A percentile compares a stretch with the other conserved stretches of the same genome.
These are phyloP conservation scores for Zygosaccharomyces bailii DNA, from an alignment of 805 yeast genomes.

Conservation along the genomic window DNA sequence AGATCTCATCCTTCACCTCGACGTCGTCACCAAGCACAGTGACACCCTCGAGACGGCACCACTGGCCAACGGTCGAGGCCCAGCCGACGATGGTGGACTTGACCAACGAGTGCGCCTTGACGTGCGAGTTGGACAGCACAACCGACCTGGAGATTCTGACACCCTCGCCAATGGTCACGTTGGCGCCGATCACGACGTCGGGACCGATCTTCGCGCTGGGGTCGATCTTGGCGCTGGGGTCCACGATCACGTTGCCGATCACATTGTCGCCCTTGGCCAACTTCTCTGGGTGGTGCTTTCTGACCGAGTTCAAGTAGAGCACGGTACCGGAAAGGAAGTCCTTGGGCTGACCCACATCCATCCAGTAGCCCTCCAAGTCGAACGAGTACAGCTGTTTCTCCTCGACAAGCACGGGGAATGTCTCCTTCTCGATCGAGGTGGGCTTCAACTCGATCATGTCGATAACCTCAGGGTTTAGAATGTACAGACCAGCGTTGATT, in stretches of 20 bases:
- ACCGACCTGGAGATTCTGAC: constrained; percentile 97
- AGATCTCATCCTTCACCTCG: constrained; percentile 95
- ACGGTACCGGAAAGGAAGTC: constrained; percentile 97
- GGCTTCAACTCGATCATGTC: constrained; percentile 97
- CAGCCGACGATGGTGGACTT: constrained; percentile 98
- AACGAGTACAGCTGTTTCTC: constrained; percentile 85
- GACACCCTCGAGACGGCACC: constrained; percentile 98
- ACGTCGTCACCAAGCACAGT: constrained; percentile 99
- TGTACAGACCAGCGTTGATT: constrained; percentile 98
- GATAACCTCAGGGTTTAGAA: constrained; percentile 94
- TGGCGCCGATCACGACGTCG: constrained; percentile 95
- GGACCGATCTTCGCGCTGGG: constrained; percentile 96
- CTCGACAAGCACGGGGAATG: constrained; percentile 95
- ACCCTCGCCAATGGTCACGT: constrained; percentile 94
- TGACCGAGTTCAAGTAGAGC: constrained; percentile 79
- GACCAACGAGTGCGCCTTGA: constrained; percentile 97
- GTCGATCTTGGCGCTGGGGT: constrained; percentile 91
- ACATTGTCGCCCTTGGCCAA: constrained; percentile 70
- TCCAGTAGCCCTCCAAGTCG: constrained; percentile 99
- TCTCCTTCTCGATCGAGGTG: constrained; percentile 98
- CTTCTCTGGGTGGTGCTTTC: constrained; percentile 71
- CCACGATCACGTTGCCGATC: constrained; percentile 88
- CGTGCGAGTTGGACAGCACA: constrained; percentile 81
- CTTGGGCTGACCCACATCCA: constrained; percentile 99
- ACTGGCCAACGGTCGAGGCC: constrained; percentile 96